Percentiles rank a stretch among this genome's conserved stretches.
These are phyloP conservation scores for Colletotrichum tropicale DNA, from an alignment of 2,329 filamentous ascomycete species.

Conservation along the genomic window DNA sequence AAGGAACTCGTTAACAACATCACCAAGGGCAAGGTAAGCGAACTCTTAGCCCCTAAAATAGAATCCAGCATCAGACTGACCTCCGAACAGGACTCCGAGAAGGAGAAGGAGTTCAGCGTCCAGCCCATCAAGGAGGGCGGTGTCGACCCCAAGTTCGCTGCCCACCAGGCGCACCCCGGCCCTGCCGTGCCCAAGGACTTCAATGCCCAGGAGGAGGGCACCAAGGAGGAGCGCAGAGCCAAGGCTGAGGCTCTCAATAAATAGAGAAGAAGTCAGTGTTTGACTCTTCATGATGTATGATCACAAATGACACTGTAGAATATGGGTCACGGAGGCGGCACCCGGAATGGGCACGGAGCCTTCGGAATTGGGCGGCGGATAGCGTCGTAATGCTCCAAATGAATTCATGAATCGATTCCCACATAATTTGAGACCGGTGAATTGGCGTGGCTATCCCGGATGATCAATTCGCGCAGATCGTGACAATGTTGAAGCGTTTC, in stretches of 20 bases:
- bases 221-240: slow-evolving; percentile 71
- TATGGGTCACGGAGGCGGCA: neutral
- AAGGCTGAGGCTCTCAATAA: slow-evolving; percentile 73
- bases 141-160: slow-evolving; percentile 51
- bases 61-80: neutral
- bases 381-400: neutral
- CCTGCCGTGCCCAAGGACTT: slow-evolving; percentile 61
- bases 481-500: neutral
- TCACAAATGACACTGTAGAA: neutral
- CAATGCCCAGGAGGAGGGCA: slow-evolving; percentile 60
- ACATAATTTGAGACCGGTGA: neutral
- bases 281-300: slow-evolving; percentile 4
- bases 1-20: slow-evolving; percentile 24
- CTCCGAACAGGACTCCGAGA: slow-evolving; percentile 19
- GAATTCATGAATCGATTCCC: neutral
- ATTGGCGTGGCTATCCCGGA: neutral
- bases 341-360: neutral
- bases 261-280: slow-evolving; percentile 24
- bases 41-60: neutral
- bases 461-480: neutral
- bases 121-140: slow-evolving; percentile 47
- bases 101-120: slow-evolving; percentile 49
- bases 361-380: neutral
- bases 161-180: slow-evolving; percentile 61
- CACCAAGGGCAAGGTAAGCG: slow-evolving; percentile 17